Conservation (phyloP, 1,284 basidiomycete species). For the Grifola frondosa region DNA sequence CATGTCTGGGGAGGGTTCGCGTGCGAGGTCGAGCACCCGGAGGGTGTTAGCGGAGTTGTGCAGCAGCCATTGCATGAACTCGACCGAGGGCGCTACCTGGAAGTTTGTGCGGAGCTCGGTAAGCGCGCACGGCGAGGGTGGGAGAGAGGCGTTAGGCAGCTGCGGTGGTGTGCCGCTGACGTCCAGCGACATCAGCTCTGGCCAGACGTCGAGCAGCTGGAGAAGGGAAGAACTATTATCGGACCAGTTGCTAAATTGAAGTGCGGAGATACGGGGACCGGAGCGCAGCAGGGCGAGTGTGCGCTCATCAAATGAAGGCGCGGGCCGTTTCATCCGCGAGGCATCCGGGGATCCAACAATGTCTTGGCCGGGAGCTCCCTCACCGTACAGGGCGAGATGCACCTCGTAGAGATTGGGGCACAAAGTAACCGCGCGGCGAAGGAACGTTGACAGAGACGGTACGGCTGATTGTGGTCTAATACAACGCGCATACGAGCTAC, state of each 20-base stretch:
- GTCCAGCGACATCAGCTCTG: conserved; percentile 51
- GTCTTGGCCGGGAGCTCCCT: conserved; percentile 45
- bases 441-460: conserved; percentile 49
- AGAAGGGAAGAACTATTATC: conserved; percentile 55
- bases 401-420: conserved; percentile 62
- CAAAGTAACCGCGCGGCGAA: conserved; percentile 56
- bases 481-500: conserved; percentile 54
- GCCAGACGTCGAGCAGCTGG: conserved; percentile 63
- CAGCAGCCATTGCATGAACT: conserved; percentile 69
- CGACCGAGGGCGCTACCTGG: conserved; percentile 53
- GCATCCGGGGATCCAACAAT: conserved; percentile 45
- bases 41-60: conserved; percentile 51
- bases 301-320: conserved; percentile 53
- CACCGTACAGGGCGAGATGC: conserved; percentile 58
- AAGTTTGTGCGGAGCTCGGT: conserved; percentile 59
- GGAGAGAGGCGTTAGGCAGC: conserved; percentile 41
- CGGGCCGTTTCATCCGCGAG: conserved; percentile 47
- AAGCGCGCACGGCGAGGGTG: conserved; percentile 47
- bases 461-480: conserved; percentile 67
- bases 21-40: conserved; percentile 52
- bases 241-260: conserved; percentile 71
- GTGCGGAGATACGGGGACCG: conserved; percentile 53
- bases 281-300: conserved; percentile 52
- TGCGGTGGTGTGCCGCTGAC: conserved; percentile 60
- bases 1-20: conserved; percentile 52